Evolutionary conservation across 345 rosid species (phyloP).

Genomic region (Gossypium raimondii): DNA sequence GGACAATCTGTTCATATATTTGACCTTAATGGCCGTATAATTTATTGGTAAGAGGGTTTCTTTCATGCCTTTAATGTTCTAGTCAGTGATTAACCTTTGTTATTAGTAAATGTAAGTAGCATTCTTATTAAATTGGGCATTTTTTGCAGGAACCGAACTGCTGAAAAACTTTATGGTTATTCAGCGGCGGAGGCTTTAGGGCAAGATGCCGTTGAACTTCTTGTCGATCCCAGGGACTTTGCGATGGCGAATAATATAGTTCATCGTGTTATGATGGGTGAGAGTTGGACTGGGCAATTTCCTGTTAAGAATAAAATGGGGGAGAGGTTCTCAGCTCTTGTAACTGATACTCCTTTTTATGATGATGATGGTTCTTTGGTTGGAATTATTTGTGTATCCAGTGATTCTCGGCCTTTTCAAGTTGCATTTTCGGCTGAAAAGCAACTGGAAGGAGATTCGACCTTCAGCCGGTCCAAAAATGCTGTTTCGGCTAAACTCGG

Average conservation of each 20-base stretch:
- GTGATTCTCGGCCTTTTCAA: slow-evolving; percentile 52
- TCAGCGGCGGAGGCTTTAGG: slow-evolving; percentile 85
- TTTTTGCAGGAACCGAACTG: slow-evolving; percentile 70
- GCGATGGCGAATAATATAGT: slow-evolving; percentile 48
- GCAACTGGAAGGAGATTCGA: slow-evolving; percentile 41
- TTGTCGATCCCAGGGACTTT: slow-evolving; percentile 58
- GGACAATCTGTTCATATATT: slow-evolving; percentile 87
- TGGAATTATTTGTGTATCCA: slow-evolving; percentile 76
- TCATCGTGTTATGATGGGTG: slow-evolving; percentile 53
- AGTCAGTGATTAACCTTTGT: neutral
- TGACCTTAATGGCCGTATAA: slow-evolving; percentile 53
- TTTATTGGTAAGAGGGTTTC: slow-evolving; percentile 64
- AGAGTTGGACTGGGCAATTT: slow-evolving; percentile 88
- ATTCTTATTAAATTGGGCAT: neutral
- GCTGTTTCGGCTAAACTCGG: slow-evolving; percentile 71
- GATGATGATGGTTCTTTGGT: slow-evolving; percentile 70
- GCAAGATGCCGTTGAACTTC: slow-evolving; percentile 57
- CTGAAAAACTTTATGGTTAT: slow-evolving; percentile 81
- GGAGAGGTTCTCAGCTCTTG: slow-evolving; percentile 54
- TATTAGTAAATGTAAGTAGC: neutral
- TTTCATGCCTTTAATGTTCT: neutral
- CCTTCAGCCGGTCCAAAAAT: slow-evolving; percentile 42
- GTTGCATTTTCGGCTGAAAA: slow-evolving; percentile 30
- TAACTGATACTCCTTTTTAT: slow-evolving; percentile 66
- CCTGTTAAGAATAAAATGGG: slow-evolving; percentile 76